Base-by-base conservation (phyloP, 192 early-diverging fungal species). In the Gigaspora rosea region DNA sequence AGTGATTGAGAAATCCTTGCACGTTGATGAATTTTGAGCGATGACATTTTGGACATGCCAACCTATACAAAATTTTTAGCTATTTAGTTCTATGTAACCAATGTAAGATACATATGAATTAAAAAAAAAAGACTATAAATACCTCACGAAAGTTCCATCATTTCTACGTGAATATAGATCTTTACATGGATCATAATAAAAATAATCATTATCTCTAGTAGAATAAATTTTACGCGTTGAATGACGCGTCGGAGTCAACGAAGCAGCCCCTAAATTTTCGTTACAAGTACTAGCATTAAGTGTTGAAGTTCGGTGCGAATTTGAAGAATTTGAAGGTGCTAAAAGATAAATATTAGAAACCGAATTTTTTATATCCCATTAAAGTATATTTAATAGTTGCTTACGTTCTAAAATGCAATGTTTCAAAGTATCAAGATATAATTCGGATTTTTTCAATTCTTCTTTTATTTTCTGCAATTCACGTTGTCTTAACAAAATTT, bases 1-100 rank as follows among this genome's bases (percentile, higher is more conserved):
- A 93, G 77, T 97, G 95, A 76, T 93, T 95, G 20, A 95, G 76
- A 78, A 97, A 95, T n/a, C 94, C 94, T 78, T 94, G 94, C 57
- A 91, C 86, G 76, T 89, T 95, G 48, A 86, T 86, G 84, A 97
- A 97, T 56, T 92, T 86, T 41, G 86, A 85, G 57, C 94, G 86
- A 11, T 86, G 82, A 82, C 95, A 97, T n/a, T 71, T 80, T 32
- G 93, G 93, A 82, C 95, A 97, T 1, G 84, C 77, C 50, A 96
- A 83, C 71, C 90, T 92, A 76, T 78, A 4, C 10, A 22, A 27
- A 73, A n/a, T n/a, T n/a, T 48, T 18, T 46, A 47, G 16, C 8
- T 8, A 66, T 32, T 63, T 72, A 7, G 10, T 6, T 27, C 50
- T 15, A 16, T 0, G 18, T 54, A 54, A 10, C 12, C 12, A 54